These are phyloP conservation scores for Canna indica DNA, from an alignment of 176 grass and related monocot genomes.

Conservation along the genomic window DNA sequence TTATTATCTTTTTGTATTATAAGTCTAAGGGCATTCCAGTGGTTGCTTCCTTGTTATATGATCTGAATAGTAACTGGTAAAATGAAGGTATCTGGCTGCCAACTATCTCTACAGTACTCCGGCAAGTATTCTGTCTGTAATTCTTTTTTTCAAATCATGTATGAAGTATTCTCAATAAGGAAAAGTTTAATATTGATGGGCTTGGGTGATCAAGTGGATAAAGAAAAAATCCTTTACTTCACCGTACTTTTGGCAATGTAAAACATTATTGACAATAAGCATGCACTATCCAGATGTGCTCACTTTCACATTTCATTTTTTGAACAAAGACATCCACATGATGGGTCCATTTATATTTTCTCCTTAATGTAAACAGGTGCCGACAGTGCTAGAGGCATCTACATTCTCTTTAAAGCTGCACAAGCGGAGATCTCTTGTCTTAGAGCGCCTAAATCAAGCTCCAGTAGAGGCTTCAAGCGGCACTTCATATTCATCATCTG, in stretches of 20 bases:
- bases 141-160: too few relatives aligned
- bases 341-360: neutral
- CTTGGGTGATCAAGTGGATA: too few relatives aligned
- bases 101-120: too few relatives aligned
- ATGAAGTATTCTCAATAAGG: too few relatives aligned
- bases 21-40: neutral
- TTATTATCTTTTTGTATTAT: neutral
- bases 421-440: conserved; percentile 59
- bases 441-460: conserved; percentile 85
- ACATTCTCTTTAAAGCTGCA: conserved; percentile 71
- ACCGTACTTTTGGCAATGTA: neutral
- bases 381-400: conserved; percentile 70
- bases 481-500: conserved; percentile 39
- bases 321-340: neutral
- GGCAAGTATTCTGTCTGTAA: too few relatives aligned
- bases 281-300: neutral
- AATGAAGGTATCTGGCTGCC: too few relatives aligned
- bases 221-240: neutral
- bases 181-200: too few relatives aligned
- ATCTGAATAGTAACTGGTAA: too few relatives aligned
- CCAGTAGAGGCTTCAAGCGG: conserved; percentile 75
- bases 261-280: too few relatives aligned
- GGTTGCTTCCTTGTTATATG: too few relatives aligned
- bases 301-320: neutral
- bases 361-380: conserved; percentile 41